A percentile compares a stretch with the other conserved stretches of the same genome.
Evolutionary conservation across 371 early-diverging fungal species (phyloP).

Genomic region (Funneliformis caledonium): DNA sequence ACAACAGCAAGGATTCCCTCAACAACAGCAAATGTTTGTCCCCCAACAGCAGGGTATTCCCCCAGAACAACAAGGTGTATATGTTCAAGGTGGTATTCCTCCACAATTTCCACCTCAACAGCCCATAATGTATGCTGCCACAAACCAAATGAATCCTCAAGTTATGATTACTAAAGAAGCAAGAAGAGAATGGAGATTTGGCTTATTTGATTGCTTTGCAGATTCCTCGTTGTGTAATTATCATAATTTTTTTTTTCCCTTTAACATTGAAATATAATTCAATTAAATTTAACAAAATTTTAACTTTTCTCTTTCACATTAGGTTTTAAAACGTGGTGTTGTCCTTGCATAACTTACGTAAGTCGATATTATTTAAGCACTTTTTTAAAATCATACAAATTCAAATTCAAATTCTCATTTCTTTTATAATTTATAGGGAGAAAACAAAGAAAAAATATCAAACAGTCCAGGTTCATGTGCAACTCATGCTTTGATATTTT

Average conservation of each 20-base stretch:
- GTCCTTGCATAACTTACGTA: conserved; percentile 33
- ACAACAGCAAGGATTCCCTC: neutral
- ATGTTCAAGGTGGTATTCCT: neutral
- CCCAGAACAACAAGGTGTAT: neutral
- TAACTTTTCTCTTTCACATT: neutral
- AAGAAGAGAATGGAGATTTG: conserved; percentile 22
- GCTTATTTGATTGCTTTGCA: conserved; percentile 32
- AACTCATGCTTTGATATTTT: neutral
- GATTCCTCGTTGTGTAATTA: neutral
- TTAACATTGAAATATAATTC: neutral
- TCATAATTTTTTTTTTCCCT: neutral
- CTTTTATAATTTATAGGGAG: conserved; percentile 7
- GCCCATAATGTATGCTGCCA: neutral
- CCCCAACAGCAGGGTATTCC: neutral
- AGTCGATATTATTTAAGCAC: neutral
- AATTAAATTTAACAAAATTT: neutral
- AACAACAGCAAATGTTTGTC: neutral
- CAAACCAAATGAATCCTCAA: neutral
- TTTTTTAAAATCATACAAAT: neutral
- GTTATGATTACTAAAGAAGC: neutral
- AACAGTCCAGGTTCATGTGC: neutral
- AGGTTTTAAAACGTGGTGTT: conserved; percentile 15
- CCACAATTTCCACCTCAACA: neutral
- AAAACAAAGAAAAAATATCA: conserved; percentile 15
- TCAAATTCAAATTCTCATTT: neutral